Evolutionary conservation across 2,329 filamentous ascomycete genomes (phyloP), one percentile per base, ranked within the genome.

Genomic region (Colletotrichum tamarilloi): DNA sequence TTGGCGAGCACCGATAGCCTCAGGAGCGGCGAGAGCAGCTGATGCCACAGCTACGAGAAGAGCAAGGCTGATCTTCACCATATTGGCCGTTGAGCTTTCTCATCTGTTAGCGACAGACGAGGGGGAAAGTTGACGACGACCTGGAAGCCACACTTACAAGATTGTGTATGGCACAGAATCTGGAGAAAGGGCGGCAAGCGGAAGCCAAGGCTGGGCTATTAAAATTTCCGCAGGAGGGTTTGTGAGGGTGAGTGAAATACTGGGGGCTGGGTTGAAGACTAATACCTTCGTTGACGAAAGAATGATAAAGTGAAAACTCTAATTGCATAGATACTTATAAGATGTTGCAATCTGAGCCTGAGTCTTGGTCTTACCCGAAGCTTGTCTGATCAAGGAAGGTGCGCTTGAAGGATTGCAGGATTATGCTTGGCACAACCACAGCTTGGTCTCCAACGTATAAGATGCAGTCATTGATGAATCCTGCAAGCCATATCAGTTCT

Each of bases 301-400:
- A 19, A 28, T 1, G 2, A 22, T 5, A 22, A 4, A 11, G 38
- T 22, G 9, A 12, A 52, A 16, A 2, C 12, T 1, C 1, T 2
- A 9, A 3, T 8, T 4, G 11, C 19, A 3, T 35, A 35, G 1
- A 35, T 5, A n/a, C 46, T 62, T 62, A 62, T 52, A 52, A 4
- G 11, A 2, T 5, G 26, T 8, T 30, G 42, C 24, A 22, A 30
- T 62, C 19, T 9, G 8, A 56, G 19, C 3, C 19, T 28, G 28
- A 1, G 19, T 46, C 53, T 55, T 58, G 63, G 16, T 56, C 16
- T 58, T 46, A 12, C 56, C 32, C 55, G 24, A 62, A 68, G 38
- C 69, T 62, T 72, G 22, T 42, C 65, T 68, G 5, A 46, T 68
- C 65, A 5, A 32, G 69, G 69, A 68, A 68, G 69, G 69, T 72